Evolutionary conservation across 257 asterid genomes (phyloP).

Genomic region (Fraxinus cuspidata): DNA sequence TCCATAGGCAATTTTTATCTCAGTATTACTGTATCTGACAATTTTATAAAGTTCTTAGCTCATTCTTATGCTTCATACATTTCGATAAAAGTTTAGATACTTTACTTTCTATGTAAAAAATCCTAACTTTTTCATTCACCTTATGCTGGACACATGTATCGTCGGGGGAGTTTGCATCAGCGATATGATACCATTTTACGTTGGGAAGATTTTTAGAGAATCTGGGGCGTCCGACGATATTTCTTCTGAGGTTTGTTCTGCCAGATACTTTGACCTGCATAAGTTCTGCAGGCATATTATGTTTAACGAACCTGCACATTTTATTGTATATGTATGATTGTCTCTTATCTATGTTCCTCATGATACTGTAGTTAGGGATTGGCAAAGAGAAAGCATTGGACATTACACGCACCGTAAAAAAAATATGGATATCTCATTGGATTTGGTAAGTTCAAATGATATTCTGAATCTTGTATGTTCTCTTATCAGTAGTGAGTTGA

Average conservation of each 20-base stretch:
- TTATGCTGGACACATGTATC: constrained; percentile 15
- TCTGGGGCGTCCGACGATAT: constrained; percentile 73
- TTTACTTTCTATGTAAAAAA: constrained; percentile 11
- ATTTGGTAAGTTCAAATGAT: constrained; percentile 60
- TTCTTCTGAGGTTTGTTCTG: constrained; percentile 63
- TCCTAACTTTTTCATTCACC: background rate
- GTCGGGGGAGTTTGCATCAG: constrained; percentile 91
- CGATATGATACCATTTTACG: constrained; percentile 90
- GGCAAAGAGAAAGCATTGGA: constrained; percentile 69
- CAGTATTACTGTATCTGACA: constrained; percentile 1
- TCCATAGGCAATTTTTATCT: background rate
- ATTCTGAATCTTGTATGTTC: constrained; percentile 3
- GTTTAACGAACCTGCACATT: background rate
- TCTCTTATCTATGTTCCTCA: constrained; percentile 23
- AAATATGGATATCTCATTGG: constrained; percentile 87
- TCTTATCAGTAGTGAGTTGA: constrained; percentile 7
- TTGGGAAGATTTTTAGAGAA: constrained; percentile 69
- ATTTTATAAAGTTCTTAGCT: background rate
- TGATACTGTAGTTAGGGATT: constrained; percentile 63
- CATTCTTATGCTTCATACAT: background rate
- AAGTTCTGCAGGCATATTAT: constrained; percentile 1
- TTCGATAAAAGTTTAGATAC: constrained; percentile 1
- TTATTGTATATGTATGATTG: background rate
- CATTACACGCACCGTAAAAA: constrained; percentile 49
- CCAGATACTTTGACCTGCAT: constrained; percentile 17